A percentile compares a stretch with the other conserved stretches of the same genome.
Conservation (phyloP, 1,284 basidiomycete genomes). For the Ustilago trichophora region DNA sequence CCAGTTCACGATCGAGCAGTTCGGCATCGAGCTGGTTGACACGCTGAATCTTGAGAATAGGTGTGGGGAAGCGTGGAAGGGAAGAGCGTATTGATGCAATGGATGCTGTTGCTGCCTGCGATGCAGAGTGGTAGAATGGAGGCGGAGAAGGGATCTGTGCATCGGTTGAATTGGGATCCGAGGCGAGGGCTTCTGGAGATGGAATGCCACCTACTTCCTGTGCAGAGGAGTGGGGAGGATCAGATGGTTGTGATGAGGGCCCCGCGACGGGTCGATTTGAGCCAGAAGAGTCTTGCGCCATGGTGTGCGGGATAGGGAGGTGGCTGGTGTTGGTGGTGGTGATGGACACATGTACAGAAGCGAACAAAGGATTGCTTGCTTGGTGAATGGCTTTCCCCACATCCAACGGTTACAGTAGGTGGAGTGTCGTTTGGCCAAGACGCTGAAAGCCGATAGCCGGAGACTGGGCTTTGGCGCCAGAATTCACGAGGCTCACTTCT, state of each 20-base stretch:
- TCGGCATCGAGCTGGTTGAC: constrained; percentile 94
- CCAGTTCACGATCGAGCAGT: constrained; percentile 88
- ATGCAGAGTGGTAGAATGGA: constrained; percentile 56
- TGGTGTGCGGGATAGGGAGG: not conserved
- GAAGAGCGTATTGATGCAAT: constrained; percentile 51
- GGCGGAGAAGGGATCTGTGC: constrained; percentile 33
- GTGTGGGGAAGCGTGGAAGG: constrained; percentile 58
- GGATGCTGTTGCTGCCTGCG: constrained; percentile 37
- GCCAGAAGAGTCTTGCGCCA: constrained; percentile 12
- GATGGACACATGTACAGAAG: no score
- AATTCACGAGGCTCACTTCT: no score
- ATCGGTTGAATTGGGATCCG: constrained; percentile 27
- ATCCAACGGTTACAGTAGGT: not conserved
- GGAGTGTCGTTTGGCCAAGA: constrained; percentile 16
- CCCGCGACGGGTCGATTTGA: constrained; percentile 18
- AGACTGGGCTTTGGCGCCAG: not conserved
- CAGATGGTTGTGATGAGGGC: constrained; percentile 7
- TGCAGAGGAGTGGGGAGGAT: not conserved
- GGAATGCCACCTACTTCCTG: constrained; percentile 13
- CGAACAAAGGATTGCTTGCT: no score
- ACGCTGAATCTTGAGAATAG: constrained; percentile 68
- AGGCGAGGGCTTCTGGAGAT: constrained; percentile 21
- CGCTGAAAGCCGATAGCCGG: constrained; percentile 24
- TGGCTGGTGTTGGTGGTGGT: no score
- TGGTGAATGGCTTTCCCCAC: constrained; percentile 9